Evolutionary conservation across 176 grass and related monocot species (phyloP).

Genomic region (Miscanthus lutarioriparius): DNA sequence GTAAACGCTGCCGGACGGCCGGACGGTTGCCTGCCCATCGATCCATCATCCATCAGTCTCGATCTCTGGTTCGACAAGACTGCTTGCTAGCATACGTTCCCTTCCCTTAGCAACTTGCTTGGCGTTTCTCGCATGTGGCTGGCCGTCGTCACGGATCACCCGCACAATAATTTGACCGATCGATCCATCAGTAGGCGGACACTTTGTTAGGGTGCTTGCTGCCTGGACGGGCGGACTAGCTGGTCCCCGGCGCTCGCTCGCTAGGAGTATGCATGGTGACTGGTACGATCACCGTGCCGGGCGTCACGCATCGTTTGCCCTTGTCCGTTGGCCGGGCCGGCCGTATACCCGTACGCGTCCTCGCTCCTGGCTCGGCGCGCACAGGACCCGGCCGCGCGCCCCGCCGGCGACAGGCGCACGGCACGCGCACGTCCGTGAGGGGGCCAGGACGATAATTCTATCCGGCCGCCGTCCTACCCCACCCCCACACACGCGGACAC

Average conservation of each 20-base stretch:
- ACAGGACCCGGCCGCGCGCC: conserved; percentile 2
- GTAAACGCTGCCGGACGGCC: neutral
- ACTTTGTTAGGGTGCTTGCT: no score
- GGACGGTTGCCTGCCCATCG: neutral
- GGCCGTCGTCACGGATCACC: neutral
- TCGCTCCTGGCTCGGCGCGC: conserved; percentile 3
- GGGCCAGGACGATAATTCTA: neutral
- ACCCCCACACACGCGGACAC: neutral
- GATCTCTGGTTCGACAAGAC: neutral
- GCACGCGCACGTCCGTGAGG: conserved; percentile 33
- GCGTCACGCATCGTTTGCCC: conserved; percentile 5
- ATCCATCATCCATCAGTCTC: neutral
- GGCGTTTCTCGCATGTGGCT: conserved; percentile 9
- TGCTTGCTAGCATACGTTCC: neutral
- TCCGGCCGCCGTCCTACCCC: neutral
- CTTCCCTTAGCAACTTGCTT: neutral
- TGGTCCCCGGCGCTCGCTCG: neutral
- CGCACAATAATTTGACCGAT: neutral
- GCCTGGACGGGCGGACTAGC: neutral
- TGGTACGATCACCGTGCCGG: neutral
- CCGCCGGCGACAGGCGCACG: conserved; percentile 40
- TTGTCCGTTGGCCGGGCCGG: neutral
- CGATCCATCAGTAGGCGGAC: neutral
- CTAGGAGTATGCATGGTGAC: neutral
- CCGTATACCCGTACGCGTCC: neutral